Percentiles rank a stretch among this genome's conserved stretches.
Conservation (phyloP, 2,329 filamentous ascomycete species). For the Trichoderma brevicompactum region DNA sequence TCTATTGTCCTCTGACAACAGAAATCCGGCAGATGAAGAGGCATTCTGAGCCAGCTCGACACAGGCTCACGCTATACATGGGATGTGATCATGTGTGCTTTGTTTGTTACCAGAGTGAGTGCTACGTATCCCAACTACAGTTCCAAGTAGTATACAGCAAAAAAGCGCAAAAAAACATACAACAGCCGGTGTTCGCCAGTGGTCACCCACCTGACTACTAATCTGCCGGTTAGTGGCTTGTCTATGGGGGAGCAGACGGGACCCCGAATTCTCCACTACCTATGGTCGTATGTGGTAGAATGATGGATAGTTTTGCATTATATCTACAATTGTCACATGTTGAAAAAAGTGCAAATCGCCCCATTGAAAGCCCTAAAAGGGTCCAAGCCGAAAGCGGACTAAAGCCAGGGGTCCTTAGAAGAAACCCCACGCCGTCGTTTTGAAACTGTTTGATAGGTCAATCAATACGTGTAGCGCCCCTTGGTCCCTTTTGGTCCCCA, state of each 20-base stretch:
- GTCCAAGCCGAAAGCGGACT: slow-evolving; percentile 13
- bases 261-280: slow-evolving; percentile 20
- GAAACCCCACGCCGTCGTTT: slow-evolving; percentile 7
- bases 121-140: too few relatives aligned
- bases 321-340: neutral
- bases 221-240: too few relatives aligned
- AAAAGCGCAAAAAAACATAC: too few relatives aligned
- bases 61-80: too few relatives aligned
- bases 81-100: too few relatives aligned
- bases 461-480: neutral
- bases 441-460: neutral
- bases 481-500: neutral
- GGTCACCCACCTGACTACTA: too few relatives aligned
- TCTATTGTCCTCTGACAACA: too few relatives aligned
- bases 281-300: slow-evolving; percentile 8
- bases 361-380: slow-evolving; percentile 9
- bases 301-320: neutral
- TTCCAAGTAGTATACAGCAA: too few relatives aligned
- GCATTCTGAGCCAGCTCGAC: too few relatives aligned
- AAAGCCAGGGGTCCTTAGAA: slow-evolving; percentile 21
- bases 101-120: too few relatives aligned
- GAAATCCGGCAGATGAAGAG: too few relatives aligned
- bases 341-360: neutral
- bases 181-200: too few relatives aligned
- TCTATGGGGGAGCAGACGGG: neutral